Base-by-base conservation (phyloP, 2,329 filamentous ascomycete genomes). In the Leptographium flavum region DNA sequence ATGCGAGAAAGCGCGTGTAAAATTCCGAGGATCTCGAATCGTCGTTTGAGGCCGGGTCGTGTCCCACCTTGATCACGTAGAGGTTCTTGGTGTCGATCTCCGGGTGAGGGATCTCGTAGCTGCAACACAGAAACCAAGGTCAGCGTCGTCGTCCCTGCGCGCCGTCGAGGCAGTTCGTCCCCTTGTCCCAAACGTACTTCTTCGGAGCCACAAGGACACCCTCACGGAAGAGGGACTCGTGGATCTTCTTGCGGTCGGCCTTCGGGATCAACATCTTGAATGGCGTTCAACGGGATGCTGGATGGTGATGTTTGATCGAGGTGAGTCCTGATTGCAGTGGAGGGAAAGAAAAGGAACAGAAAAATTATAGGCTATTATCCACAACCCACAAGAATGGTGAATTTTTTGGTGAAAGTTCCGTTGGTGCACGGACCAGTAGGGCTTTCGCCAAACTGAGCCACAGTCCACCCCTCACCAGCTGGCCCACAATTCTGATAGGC, bases 81-180 rank as follows among this genome's bases (percentile, higher is more conserved):
- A 98, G 86, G 81, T 98, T 98, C 83, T 94, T 94, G 71, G 87
- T 94, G 76, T 95, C 92, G 70, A 96, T 92, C 63, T 98, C 90
- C 66, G 77, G 77, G 77, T 98, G 92, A 48, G 54, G 53, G 42
- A 57, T 53, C 56, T 60, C 58, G 49, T 55, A 60, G 55, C 58
- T 60, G 53, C 30, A 50, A 15, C 19, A 21, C 30, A 35, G 28
- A 35, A 42, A 42, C 19, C 11, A 22, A 33, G 10, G 35, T 46
- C 28, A 46, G 45, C 28, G 4, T 32, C 14, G 13, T 15, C n/a
- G n/a, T n/a, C n/a, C n/a, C n/a, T 36, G 10, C 33, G 33, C 33
- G 33, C 33, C 33, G 17, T 19, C 8, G 17, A 36, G 33, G 33
- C 21, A 21, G 3, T 36, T 19, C 15, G 33, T 36, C 17, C 10